Base-by-base conservation (phyloP, 2,329 filamentous ascomycete species). In the Trichoderma pleuroti region DNA sequence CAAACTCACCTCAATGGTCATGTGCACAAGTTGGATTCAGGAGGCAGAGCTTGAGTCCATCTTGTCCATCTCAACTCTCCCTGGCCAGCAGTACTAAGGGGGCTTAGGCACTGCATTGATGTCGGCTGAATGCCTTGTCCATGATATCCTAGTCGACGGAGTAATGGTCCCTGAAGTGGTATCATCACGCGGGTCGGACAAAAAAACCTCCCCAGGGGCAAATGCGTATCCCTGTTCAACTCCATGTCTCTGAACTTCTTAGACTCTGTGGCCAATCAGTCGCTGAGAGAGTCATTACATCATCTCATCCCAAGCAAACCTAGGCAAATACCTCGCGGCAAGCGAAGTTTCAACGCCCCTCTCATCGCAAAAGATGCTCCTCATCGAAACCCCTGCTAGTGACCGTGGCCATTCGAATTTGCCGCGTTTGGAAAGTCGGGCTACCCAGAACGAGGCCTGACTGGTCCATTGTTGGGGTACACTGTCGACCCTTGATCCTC, bases 191-290 rank as follows among this genome's bases (percentile, higher is more conserved):
- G 28, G 64, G 63, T 60, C 56, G 57, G 57, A 60, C 66, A 71
- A 49, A 39, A 36, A 67, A 61, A 49, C 10, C 26, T 52, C 56
- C 63, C 63, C 60, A 52, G 56, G 62, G 61, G 57, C 30, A 54
- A 56, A 71, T 65, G 42, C 57, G 24, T 12, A 71, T 52, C 69
- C 69, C 42, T 71, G 56, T 49, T 67, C 56, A 21, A 67, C 54
- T 52, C 69, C 69, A 56, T 71, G 69, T 68, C 56, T 71, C 69
- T 68, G 14, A 68, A 71, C 63, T 61, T 46, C 69, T 30, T 62
- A 32, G 32, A 54, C 36, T 18, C 5, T 28, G 16, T 42, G 28
- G 42, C 69, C 69, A 67, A 71, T 71, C 63, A 71, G 36, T 34
- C 18, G 56, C 46, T 30, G 42, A 57, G 46, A 57, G 61, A 18